phyloP scores from a whole-genome alignment of 768 basidiomycete genomes.

The Tephrocybe sp. region DNA sequence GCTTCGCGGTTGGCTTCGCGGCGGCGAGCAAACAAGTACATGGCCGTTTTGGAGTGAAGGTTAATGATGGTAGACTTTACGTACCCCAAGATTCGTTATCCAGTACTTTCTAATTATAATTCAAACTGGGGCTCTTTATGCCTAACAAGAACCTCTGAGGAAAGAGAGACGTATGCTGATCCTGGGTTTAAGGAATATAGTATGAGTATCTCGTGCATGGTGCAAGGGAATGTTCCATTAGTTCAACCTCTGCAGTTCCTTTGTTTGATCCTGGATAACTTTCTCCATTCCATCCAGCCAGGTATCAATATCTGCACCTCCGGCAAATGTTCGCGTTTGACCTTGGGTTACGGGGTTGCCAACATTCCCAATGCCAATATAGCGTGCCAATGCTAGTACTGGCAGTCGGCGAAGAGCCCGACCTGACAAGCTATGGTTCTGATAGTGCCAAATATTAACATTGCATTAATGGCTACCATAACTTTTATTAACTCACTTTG shows the following conservation, averaged over 20 bases:
- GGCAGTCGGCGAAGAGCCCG: conserved; percentile 91
- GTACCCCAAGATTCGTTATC: too few relatives aligned
- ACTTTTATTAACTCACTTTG: conserved; percentile 50
- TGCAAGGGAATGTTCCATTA: conserved; percentile 13
- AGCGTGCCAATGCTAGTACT: conserved; percentile 85
- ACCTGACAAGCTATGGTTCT: conserved; percentile 87
- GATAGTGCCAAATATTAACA: neutral
- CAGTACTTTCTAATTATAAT: too few relatives aligned
- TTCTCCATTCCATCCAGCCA: conserved; percentile 89
- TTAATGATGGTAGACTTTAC: too few relatives aligned
- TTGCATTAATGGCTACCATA: conserved; percentile 2
- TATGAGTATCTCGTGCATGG: too few relatives aligned
- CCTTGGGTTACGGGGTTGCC: too few relatives aligned
- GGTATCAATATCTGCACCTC: conserved; percentile 46
- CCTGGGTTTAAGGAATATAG: too few relatives aligned
- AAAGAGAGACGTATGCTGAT: too few relatives aligned
- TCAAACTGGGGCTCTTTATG: too few relatives aligned
- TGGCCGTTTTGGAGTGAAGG: too few relatives aligned
- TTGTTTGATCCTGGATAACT: conserved; percentile 58
- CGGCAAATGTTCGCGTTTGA: neutral
- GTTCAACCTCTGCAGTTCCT: conserved; percentile 47
- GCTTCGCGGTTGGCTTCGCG: too few relatives aligned
- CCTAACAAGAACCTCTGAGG: too few relatives aligned
- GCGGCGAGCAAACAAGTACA: too few relatives aligned
- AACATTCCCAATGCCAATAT: conserved; percentile 59